A percentile compares a stretch with the other conserved stretches of the same genome.
Conservation (phyloP, 495 filamentous ascomycete species). For the Hyaloscypha bicolor region DNA sequence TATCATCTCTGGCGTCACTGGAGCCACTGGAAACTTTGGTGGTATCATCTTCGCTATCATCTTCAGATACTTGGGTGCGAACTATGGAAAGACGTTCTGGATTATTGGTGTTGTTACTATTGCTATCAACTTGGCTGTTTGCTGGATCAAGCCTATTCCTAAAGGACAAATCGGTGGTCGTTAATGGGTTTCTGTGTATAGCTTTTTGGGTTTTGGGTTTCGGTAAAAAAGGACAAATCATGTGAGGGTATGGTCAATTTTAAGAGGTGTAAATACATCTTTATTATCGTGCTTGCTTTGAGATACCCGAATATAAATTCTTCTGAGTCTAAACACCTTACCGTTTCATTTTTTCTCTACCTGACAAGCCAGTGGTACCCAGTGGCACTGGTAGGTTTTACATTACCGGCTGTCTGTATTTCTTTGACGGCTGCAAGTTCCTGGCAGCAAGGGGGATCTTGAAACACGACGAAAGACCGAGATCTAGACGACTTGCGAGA, state of each 20-base stretch:
- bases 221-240: not conserved
- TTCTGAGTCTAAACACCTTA: not conserved
- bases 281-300: not conserved
- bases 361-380: too few species aligned
- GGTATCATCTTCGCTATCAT: slow-evolving; percentile 86
- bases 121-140: slow-evolving; percentile 62
- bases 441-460: too few species aligned
- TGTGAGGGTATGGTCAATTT: not conserved
- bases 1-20: slow-evolving; percentile 54
- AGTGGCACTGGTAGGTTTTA: too few species aligned
- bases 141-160: slow-evolving; percentile 75
- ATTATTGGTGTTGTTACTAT: slow-evolving; percentile 80
- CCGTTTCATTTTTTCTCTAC: too few species aligned
- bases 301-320: not conserved
- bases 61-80: slow-evolving; percentile 71
- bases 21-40: slow-evolving; percentile 80
- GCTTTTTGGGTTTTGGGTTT: not conserved
- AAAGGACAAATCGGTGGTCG: slow-evolving; percentile 67
- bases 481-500: too few species aligned
- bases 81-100: slow-evolving; percentile 75
- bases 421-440: too few species aligned
- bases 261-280: not conserved
- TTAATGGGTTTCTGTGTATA: slow-evolving; percentile 28
- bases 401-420: too few species aligned
- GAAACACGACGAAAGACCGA: too few species aligned